Evolutionary conservation across 140 eudicot genomes (phyloP).

Genomic region (Flaveria floridana): DNA sequence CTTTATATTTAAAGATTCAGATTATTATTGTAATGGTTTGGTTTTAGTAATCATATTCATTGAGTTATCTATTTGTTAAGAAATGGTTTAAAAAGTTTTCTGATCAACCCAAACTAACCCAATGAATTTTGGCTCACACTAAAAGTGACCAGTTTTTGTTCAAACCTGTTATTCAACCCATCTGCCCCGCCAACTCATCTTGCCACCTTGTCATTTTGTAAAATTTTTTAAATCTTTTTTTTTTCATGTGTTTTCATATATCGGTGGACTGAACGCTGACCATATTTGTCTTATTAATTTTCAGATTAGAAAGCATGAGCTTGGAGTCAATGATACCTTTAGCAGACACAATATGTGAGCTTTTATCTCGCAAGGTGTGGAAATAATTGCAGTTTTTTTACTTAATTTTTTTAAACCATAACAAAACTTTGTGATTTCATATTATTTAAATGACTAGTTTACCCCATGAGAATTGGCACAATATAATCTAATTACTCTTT

Average conservation of each 20-base stretch:
- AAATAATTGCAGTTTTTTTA: neutral
- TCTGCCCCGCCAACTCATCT: neutral
- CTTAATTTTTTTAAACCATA: neutral
- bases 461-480: neutral
- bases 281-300: constrained; percentile 7
- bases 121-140: neutral
- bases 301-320: constrained; percentile 56
- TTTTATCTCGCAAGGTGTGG: constrained; percentile 69
- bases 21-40: neutral
- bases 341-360: constrained; percentile 60
- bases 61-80: neutral
- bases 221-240: neutral
- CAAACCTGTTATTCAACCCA: neutral
- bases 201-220: neutral
- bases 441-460: neutral
- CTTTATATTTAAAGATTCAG: constrained; percentile 6
- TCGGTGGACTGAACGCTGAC: constrained; percentile 9
- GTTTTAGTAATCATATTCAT: constrained; percentile 3
- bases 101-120: neutral
- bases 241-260: neutral
- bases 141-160: neutral
- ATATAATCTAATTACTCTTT: neutral
- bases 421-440: neutral
- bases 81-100: neutral
- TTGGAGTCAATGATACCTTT: constrained; percentile 65